These are phyloP conservation scores for Candolleomyces efflorescens DNA, from an alignment of 768 basidiomycete genomes.

Conservation along the genomic window DNA sequence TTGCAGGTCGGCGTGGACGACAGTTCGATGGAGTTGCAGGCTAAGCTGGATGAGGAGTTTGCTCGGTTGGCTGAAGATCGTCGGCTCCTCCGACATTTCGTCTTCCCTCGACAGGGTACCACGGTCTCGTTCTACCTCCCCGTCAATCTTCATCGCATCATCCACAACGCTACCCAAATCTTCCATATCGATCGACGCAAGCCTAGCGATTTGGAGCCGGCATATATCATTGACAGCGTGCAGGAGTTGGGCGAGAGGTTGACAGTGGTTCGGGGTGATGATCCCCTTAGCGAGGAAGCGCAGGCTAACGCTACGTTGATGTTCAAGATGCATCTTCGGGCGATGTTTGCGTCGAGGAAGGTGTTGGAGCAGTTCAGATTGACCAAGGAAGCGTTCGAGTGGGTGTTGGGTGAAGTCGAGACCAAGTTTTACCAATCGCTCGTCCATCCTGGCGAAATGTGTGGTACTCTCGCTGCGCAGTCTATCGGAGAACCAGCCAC, in stretches of 20 bases:
- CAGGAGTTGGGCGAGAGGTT: slow-evolving; percentile 71
- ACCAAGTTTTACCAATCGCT: slow-evolving; percentile 92
- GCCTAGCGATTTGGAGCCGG: slow-evolving; percentile 87
- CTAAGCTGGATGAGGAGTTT: slow-evolving; percentile 69
- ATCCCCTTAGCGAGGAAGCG: slow-evolving; percentile 66
- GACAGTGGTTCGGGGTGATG: slow-evolving; percentile 84
- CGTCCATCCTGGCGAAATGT: slow-evolving; percentile 97
- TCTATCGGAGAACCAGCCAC: slow-evolving; percentile 99
- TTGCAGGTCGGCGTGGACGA: slow-evolving; percentile 88
- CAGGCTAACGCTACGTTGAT: slow-evolving; percentile 88
- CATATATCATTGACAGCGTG: slow-evolving; percentile 80
- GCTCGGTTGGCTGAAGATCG: slow-evolving; percentile 70
- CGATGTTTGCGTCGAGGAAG: slow-evolving; percentile 80
- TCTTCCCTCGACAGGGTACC: slow-evolving; percentile 76
- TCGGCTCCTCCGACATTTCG: slow-evolving; percentile 68
- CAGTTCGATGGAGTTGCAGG: slow-evolving; percentile 77
- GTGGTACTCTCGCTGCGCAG: slow-evolving; percentile 95
- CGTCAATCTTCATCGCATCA: slow-evolving; percentile 92
- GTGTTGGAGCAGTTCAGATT: slow-evolving; percentile 88
- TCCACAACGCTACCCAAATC: slow-evolving; percentile 93
- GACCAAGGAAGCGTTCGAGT: slow-evolving; percentile 92
- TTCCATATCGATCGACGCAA: slow-evolving; percentile 96
- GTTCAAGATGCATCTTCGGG: slow-evolving; percentile 91
- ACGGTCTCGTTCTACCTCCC: slow-evolving; percentile 81
- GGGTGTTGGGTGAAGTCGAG: slow-evolving; percentile 96